phyloP scores from a whole-genome alignment of 2,329 filamentous ascomycete species.

The Spiromastix sp. region DNA sequence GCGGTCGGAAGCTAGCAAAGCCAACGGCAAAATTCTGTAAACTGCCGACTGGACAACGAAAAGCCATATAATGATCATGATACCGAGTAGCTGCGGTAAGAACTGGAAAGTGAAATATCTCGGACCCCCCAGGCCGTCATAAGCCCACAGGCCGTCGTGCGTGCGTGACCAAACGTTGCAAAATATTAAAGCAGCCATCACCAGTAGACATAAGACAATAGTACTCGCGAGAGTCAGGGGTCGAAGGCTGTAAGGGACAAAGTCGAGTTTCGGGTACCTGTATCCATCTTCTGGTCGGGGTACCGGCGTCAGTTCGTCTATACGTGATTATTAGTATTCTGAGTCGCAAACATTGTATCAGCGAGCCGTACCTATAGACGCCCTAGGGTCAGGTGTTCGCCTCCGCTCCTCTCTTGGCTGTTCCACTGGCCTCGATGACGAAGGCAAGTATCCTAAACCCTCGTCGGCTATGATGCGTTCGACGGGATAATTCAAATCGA shows the following conservation, averaged over 20 bases:
- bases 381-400: slow-evolving; percentile 4
- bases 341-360: too few species aligned
- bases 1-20: slow-evolving; percentile 59
- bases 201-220: slow-evolving; percentile 53
- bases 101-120: slow-evolving; percentile 82
- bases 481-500: slow-evolving; percentile 37
- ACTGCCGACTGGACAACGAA: slow-evolving; percentile 64
- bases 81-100: slow-evolving; percentile 66
- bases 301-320: slow-evolving; percentile 40
- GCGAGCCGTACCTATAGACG: slow-evolving; percentile 5
- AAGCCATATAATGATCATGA: slow-evolving; percentile 62
- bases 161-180: slow-evolving; percentile 57
- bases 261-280: slow-evolving; percentile 49
- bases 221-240: slow-evolving; percentile 52
- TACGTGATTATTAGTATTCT: slow-evolving; percentile 18
- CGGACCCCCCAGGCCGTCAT: slow-evolving; percentile 57
- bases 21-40: slow-evolving; percentile 68
- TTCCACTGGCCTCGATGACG: slow-evolving; percentile 22
- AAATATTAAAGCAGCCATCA: slow-evolving; percentile 63
- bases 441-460: slow-evolving; percentile 33
- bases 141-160: slow-evolving; percentile 57
- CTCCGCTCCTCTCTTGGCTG: slow-evolving; percentile 16
- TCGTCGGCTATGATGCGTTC: slow-evolving; percentile 41
- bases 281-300: slow-evolving; percentile 33
- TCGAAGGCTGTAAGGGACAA: slow-evolving; percentile 61